Conservation (phyloP, 176 grass and related monocot genomes). For the Saccharum spontaneum region DNA sequence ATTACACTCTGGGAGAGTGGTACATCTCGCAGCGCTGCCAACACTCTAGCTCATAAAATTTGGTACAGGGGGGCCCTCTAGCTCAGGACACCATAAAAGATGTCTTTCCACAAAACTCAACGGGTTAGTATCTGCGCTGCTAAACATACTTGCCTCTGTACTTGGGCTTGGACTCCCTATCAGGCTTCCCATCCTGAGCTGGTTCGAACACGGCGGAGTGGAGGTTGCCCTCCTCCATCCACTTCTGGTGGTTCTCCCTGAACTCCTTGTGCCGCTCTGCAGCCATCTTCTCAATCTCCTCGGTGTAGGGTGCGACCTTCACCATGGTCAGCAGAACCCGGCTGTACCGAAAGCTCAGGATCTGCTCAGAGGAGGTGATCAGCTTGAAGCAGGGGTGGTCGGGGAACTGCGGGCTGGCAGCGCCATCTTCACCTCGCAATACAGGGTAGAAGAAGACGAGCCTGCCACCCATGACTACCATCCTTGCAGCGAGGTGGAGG, state of each 20-base stretch:
- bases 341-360: conserved; percentile 81
- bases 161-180: conserved; percentile 81
- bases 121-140: conserved; percentile 1
- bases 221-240: conserved; percentile 86
- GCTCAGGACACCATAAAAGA: background rate
- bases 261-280: conserved; percentile 58
- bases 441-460: conserved; percentile 85
- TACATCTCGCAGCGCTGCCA: background rate
- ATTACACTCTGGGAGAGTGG: background rate
- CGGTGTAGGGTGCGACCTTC: conserved; percentile 56
- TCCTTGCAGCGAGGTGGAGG: conserved; percentile 70
- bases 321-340: conserved; percentile 86
- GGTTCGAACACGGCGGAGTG: conserved; percentile 72
- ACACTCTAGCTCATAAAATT: background rate
- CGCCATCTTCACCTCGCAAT: conserved; percentile 64
- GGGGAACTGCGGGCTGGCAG: conserved; percentile 37
- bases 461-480: conserved; percentile 79
- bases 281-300: conserved; percentile 51
- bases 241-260: conserved; percentile 94
- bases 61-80: background rate
- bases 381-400: conserved; percentile 93
- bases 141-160: conserved; percentile 97
- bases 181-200: conserved; percentile 38
- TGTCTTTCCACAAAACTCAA: background rate
- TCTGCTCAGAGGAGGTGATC: conserved; percentile 71